Percentiles rank a stretch among this genome's conserved stretches.
Conservation (phyloP, 2,329 filamentous ascomycete genomes). For the Exophiala viscosa region DNA sequence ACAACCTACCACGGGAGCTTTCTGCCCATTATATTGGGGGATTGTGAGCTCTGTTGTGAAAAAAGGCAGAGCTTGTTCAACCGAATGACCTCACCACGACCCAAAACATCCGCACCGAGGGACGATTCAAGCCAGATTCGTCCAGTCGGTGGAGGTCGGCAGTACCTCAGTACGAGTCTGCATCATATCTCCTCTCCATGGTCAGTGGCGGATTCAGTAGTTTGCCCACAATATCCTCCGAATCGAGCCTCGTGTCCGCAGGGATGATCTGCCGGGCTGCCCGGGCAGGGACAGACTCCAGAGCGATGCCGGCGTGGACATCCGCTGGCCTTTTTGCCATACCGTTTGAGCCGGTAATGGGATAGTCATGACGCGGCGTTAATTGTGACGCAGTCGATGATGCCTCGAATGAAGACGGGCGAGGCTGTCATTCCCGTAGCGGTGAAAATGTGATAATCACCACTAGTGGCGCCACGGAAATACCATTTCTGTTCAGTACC, state of each 20-base stretch:
- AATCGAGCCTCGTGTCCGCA: too few species aligned
- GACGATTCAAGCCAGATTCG: neutral
- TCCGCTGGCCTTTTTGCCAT: too few species aligned
- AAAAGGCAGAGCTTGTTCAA: neutral
- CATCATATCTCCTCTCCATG: neutral
- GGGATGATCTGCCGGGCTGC: too few species aligned
- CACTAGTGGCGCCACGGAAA: neutral
- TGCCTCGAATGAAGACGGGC: neutral
- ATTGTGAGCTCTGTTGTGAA: too few species aligned
- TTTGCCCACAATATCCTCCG: too few species aligned
- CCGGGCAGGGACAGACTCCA: too few species aligned
- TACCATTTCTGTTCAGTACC: too few species aligned
- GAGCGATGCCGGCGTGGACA: too few species aligned
- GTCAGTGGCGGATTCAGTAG: neutral
- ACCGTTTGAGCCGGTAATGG: neutral
- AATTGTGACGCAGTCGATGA: slow-evolving; percentile 1
- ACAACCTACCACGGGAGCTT: neutral
- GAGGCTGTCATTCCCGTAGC: neutral
- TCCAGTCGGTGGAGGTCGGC: neutral
- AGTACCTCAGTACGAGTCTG: neutral
- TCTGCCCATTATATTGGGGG: too few species aligned
- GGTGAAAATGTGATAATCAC: neutral
- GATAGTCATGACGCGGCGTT: neutral
- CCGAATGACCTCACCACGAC: neutral
- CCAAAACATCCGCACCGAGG: neutral